Base-by-base conservation (phyloP, 495 filamentous ascomycete species). In the Viridothelium virens region DNA sequence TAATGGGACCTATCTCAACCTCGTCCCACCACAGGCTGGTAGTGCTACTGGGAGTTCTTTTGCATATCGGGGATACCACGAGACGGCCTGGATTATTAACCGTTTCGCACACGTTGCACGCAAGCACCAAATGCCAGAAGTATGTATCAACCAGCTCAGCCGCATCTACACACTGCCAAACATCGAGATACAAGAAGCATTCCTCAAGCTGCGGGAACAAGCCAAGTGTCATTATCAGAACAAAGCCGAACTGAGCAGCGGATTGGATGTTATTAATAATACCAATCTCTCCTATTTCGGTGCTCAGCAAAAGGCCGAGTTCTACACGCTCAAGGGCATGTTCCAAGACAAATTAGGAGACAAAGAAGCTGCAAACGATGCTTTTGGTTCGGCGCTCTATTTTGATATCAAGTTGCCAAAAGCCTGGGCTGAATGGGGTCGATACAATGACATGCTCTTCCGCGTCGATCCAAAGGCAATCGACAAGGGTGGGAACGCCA, bases 51-150 rank as follows among this genome's bases (percentile, higher is more conserved):
- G 86, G 66, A 96, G 91, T 68, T 97, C 92, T 3, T 97, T 91
- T 73, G 95, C 94, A 0, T 99, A 97, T 72, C 86, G 95, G 56
- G 95, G 95, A 61, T 97, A 95, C 71, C 95, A 99, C 71, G 95
- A 99, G 74, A 99, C 94, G 2, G 95, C 95, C 2, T 99, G 95
- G 95, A 99, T 97, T 68, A 99, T 99, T 78, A 99, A 99, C 75
- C 84, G 95, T 25, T 99, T 99, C 72, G 95, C 95, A 2, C 94
- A 97, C 72, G 95, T 99, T 46, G 94, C 95, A 61, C 86, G 95
- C 38, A 97, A 97, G 79, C 95, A 99, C 74, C 91, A 91, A 70
- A 86, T 99, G 70, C 91, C 92, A 1, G 95, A 97, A 59, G 94
- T 97, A 63, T 99, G 95, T 80, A 96, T 97, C 75, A 89, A 84